Evolutionary conservation across 1,284 basidiomycete genomes (phyloP).

Genomic region (Kalmanozyma brasiliensis): DNA sequence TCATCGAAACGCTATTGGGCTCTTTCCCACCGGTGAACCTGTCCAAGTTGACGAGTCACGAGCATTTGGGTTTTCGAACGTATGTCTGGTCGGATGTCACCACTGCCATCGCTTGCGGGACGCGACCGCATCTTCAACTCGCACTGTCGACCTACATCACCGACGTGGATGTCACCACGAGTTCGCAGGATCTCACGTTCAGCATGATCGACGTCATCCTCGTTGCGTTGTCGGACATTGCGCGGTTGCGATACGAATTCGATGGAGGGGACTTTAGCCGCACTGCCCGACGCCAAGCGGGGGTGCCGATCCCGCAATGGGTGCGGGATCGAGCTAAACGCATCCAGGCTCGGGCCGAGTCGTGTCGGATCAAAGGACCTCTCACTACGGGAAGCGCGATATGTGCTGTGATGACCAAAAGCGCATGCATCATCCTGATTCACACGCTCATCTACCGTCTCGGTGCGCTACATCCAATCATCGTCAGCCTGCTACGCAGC

Average conservation of each 20-base stretch:
- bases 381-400: conserved; percentile 26
- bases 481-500: conserved; percentile 8
- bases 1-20: conserved; percentile 32
- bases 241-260: conserved; percentile 31
- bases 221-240: conserved; percentile 40
- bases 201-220: conserved; percentile 23
- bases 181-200: conserved; percentile 14
- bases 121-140: conserved; percentile 35
- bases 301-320: conserved; percentile 28
- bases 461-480: conserved; percentile 30
- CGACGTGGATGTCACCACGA: not conserved
- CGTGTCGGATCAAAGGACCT: conserved; percentile 15
- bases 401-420: conserved; percentile 35
- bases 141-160: conserved; percentile 15
- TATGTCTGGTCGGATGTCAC: conserved; percentile 40
- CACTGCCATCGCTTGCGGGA: conserved; percentile 36
- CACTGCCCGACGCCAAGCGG: conserved; percentile 13
- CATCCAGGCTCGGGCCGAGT: conserved; percentile 20
- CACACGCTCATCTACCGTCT: conserved; percentile 40
- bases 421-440: conserved; percentile 29
- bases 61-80: conserved; percentile 34
- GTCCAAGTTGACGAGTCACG: conserved; percentile 22
- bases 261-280: conserved; percentile 32
- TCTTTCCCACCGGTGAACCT: conserved; percentile 33
- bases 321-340: conserved; percentile 28